phyloP scores from a whole-genome alignment of 2,329 filamentous ascomycete genomes.

The Monilinia fructicola region DNA sequence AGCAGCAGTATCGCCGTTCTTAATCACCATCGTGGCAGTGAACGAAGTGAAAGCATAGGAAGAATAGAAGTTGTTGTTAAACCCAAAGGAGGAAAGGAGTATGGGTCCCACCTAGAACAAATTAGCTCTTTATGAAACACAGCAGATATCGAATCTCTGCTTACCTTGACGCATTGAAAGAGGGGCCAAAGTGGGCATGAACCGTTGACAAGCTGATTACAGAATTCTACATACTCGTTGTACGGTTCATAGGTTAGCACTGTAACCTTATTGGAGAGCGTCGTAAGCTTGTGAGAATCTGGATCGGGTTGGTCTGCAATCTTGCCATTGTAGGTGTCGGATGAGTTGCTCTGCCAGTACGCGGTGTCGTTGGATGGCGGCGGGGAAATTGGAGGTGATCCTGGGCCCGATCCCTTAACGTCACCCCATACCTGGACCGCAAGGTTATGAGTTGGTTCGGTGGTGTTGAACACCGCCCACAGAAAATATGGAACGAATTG shows the following conservation, averaged over 20 bases:
- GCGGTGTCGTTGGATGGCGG: slow-evolving; percentile 58
- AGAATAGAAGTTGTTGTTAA: slow-evolving; percentile 74
- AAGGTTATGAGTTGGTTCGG: slow-evolving; percentile 61
- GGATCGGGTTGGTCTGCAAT: slow-evolving; percentile 58
- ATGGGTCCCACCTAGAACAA: slow-evolving; percentile 41
- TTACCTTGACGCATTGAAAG: slow-evolving; percentile 60
- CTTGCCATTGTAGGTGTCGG: slow-evolving; percentile 63
- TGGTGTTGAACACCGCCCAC: slow-evolving; percentile 69
- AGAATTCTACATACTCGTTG: slow-evolving; percentile 61
- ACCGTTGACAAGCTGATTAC: slow-evolving; percentile 59
- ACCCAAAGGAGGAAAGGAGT: slow-evolving; percentile 66
- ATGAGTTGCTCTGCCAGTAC: slow-evolving; percentile 58
- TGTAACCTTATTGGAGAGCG: slow-evolving; percentile 68
- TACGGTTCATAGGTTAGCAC: slow-evolving; percentile 77
- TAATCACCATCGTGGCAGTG: slow-evolving; percentile 68
- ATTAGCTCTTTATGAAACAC: slow-evolving; percentile 3
- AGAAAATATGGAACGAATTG: slow-evolving; percentile 79
- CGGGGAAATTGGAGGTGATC: slow-evolving; percentile 51
- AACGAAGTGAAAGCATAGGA: slow-evolving; percentile 85
- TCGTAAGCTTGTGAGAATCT: slow-evolving; percentile 60
- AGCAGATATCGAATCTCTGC: slow-evolving; percentile 28
- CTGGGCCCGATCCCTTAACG: slow-evolving; percentile 66
- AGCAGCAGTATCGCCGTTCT: slow-evolving; percentile 66
- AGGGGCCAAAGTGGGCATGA: slow-evolving; percentile 74
- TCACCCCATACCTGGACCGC: slow-evolving; percentile 86